Evolutionary conservation across 306 rosid species (phyloP), one percentile per base, ranked within the genome.

Genomic region (Ormosia emarginata): DNA sequence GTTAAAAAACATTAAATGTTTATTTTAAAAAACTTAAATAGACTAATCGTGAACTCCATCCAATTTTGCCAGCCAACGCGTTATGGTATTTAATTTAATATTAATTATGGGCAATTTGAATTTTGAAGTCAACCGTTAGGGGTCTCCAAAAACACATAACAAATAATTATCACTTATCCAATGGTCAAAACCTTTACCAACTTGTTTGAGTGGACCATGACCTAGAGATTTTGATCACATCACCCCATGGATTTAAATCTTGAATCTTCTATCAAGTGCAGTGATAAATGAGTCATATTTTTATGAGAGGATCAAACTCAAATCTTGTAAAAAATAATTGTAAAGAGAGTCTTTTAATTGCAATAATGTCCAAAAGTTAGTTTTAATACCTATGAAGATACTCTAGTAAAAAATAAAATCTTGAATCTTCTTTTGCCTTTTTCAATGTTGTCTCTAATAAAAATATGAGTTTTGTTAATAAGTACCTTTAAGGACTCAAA

Each of bases 61-160:
- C 73, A 77, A 53, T 49, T 79, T 79, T 50, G 81, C 75, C 84
- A 67, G 75, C 82, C 43, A 68, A 40, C 71, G 61, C 77, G 82
- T 58, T n/a, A 65, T 66, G 81, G 36, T 14, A 32, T 32, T 56
- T 6, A 24, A 73, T 82, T 69, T 30, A 10, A 67, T 86, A 24
- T 62, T 14, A 64, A 34, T 33, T 72, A 17, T 14, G 46, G 50
- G 1, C 46, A 8, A 17, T 24, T 24, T 24, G 24, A 24, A 24
- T 24, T 70, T 40, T 29, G 4, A 64, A 66, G 44, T 11, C 52
- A 74, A 34, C 75, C 44, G 41, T 50, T 14, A 3, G 6, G 63
- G 50, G 56, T 68, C 36, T 40, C 36, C 59, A 74, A 13, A 7
- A 32, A 61, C 53, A 13, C 8, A n/a, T 41, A 32, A 15, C 72